phyloP scores from a whole-genome alignment of 2,329 filamentous ascomycete genomes.

The Nothophoma quercina region DNA sequence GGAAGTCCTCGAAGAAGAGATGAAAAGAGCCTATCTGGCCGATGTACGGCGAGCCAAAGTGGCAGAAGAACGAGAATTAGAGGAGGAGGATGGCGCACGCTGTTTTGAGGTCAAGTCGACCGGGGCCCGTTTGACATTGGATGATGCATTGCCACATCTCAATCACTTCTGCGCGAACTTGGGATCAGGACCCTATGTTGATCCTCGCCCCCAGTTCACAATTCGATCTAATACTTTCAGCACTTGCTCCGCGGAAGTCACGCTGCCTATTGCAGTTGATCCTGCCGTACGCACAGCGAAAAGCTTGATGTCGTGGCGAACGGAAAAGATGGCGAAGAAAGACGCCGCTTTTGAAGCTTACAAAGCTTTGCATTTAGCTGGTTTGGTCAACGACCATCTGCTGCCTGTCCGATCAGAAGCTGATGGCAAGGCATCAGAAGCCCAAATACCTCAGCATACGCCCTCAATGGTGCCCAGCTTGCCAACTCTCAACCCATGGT shows the following conservation, averaged over 20 bases:
- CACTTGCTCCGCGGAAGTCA: constrained; percentile 65
- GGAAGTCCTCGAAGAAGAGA: constrained; percentile 72
- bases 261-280: constrained; percentile 76
- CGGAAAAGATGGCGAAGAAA: constrained; percentile 75
- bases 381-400: constrained; percentile 79
- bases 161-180: constrained; percentile 79
- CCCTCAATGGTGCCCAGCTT: constrained; percentile 37
- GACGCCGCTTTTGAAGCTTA: constrained; percentile 89
- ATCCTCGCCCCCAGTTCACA: constrained; percentile 73
- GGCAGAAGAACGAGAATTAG: constrained; percentile 53
- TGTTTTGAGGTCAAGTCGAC: constrained; percentile 34
- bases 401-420: constrained; percentile 64
- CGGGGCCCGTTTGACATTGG: constrained; percentile 72
- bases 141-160: constrained; percentile 78
- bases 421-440: constrained; percentile 28
- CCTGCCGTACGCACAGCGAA: constrained; percentile 62
- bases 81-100: constrained; percentile 57
- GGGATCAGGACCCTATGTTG: constrained; percentile 65
- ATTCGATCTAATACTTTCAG: constrained; percentile 43
- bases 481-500: constrained; percentile 44
- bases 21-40: constrained; percentile 74
- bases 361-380: constrained; percentile 70
- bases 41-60: constrained; percentile 62
- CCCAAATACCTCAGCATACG: constrained; percentile 33
- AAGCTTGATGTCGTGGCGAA: constrained; percentile 68